These are phyloP conservation scores for Penicillium sp. DNA, from an alignment of 2,329 filamentous ascomycete genomes.

Conservation along the genomic window DNA sequence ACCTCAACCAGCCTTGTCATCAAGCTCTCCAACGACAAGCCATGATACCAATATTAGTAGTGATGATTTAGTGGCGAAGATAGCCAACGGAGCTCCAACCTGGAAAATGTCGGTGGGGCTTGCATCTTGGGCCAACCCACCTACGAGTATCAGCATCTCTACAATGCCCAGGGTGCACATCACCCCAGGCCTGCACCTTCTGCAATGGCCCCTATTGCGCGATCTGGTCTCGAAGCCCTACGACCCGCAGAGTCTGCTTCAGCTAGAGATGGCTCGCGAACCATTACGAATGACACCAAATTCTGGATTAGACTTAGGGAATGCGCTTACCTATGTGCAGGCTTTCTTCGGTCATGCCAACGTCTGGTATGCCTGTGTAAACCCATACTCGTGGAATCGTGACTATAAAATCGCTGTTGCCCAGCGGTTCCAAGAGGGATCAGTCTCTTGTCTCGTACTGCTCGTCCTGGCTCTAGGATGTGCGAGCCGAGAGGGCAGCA, in stretches of 20 bases:
- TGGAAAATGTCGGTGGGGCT: slow-evolving; percentile 60
- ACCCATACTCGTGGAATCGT: slow-evolving; percentile 75
- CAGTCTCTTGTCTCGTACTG: slow-evolving; percentile 79
- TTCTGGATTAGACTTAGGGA: slow-evolving; percentile 69
- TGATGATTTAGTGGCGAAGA: background rate
- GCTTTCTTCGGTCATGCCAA: slow-evolving; percentile 81
- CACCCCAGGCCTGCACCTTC: slow-evolving; percentile 65
- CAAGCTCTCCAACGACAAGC: background rate
- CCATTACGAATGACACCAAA: slow-evolving; percentile 63
- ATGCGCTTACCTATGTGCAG: slow-evolving; percentile 72
- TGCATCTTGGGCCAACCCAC: slow-evolving; percentile 67
- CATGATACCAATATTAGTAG: background rate
- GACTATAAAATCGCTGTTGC: slow-evolving; percentile 74
- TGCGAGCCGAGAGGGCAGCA: slow-evolving; percentile 73
- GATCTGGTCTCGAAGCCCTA: slow-evolving; percentile 73
- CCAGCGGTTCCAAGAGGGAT: slow-evolving; percentile 53
- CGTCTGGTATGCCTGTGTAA: slow-evolving; percentile 82
- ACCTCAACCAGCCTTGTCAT: background rate
- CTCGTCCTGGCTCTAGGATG: slow-evolving; percentile 76
- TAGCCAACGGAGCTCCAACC: background rate
- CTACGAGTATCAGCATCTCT: slow-evolving; percentile 63
- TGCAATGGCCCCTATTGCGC: slow-evolving; percentile 79
- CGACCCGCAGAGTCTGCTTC: slow-evolving; percentile 77
- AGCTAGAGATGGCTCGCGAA: slow-evolving; percentile 76
- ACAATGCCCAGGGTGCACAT: slow-evolving; percentile 85